Base-by-base conservation (phyloP, 495 filamentous ascomycete species). In the Endocarpon pusillum region DNA sequence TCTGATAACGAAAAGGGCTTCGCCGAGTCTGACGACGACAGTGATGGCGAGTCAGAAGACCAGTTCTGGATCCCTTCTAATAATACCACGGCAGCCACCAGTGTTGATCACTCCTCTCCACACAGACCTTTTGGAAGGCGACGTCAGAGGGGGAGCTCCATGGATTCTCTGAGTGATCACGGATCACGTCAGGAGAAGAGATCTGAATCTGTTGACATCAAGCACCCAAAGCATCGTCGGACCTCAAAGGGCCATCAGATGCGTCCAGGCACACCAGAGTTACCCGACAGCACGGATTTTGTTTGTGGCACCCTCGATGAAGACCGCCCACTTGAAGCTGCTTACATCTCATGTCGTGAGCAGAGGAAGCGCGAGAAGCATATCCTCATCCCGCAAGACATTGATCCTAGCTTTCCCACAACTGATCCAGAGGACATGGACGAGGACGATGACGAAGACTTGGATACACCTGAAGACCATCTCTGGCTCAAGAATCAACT, bases 1-100 rank as follows among this genome's bases (percentile, higher is more conserved):
- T 89, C 85, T n/a, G 87, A 96, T 50, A 84, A 93, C 46, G 89
- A 97, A 57, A 73, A 74, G 41, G 89, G 89, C 2, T 94, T 94
- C 48, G 87, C 84, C 27, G 80, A 78, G 9, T 87, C 81, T 0
- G 86, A 93, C 40, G 79, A 83, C 25, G 76, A 79, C 25, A 81
- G 81, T 38, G 81, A 86, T 46, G 73, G 54, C 37, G 67, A 65
- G 20, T 78, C 73, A 19, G 77, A 85, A 17, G 71, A 79, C 40
- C 64, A 77, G 35, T 76, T 87, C 46, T 92, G 84, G 84, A 75
- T 76, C 15, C 75, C 67, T 18, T 66, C 60, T 34, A 53, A 57
- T n/a, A 65, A 58, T n/a, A 66, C 61, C 27, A n/a, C n/a, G n/a
- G 64, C 62, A 21, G 70, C 72, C 23, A 66, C 69, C 15, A 73